phyloP scores from a whole-genome alignment of 768 basidiomycete genomes.

The Boletus edulis region DNA sequence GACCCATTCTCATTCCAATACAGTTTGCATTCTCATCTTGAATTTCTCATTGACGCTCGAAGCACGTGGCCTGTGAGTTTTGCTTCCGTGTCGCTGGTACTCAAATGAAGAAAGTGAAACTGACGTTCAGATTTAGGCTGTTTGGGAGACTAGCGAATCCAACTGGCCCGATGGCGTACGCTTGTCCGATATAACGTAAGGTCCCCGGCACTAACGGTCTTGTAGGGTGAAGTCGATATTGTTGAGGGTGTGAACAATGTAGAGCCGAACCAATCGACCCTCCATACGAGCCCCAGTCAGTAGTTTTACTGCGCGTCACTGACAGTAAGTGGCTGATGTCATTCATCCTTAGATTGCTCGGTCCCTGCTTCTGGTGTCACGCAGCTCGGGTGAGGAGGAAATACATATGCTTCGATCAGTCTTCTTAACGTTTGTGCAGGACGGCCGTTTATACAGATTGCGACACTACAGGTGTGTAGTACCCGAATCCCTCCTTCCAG shows the following conservation, averaged over 20 bases:
- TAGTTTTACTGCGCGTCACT: neutral
- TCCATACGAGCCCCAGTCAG: constrained; percentile 55
- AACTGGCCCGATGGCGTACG: constrained; percentile 29
- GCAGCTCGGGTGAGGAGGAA: constrained; percentile 25
- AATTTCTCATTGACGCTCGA: neutral
- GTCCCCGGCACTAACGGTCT: neutral
- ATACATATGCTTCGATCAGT: too few species aligned
- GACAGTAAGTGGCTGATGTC: neutral
- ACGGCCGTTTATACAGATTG: constrained; percentile 23
- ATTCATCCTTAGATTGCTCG: constrained; percentile 19
- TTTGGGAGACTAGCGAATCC: constrained; percentile 26
- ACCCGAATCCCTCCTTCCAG: neutral
- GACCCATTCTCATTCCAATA: constrained; percentile 3
- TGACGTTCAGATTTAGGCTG: constrained; percentile 19
- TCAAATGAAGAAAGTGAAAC: constrained; percentile 5
- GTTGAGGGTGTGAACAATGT: constrained; percentile 50
- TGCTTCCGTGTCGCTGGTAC: neutral
- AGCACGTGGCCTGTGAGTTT: constrained; percentile 38
- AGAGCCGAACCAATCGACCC: constrained; percentile 47
- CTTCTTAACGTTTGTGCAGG: constrained; percentile 9
- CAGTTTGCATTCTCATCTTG: neutral
- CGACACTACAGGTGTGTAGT: constrained; percentile 17
- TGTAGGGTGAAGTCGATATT: constrained; percentile 31
- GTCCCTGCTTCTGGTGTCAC: constrained; percentile 22
- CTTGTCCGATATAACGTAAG: neutral